phyloP scores from a whole-genome alignment of 345 rosid genomes.

The Erucastrum elatum region DNA sequence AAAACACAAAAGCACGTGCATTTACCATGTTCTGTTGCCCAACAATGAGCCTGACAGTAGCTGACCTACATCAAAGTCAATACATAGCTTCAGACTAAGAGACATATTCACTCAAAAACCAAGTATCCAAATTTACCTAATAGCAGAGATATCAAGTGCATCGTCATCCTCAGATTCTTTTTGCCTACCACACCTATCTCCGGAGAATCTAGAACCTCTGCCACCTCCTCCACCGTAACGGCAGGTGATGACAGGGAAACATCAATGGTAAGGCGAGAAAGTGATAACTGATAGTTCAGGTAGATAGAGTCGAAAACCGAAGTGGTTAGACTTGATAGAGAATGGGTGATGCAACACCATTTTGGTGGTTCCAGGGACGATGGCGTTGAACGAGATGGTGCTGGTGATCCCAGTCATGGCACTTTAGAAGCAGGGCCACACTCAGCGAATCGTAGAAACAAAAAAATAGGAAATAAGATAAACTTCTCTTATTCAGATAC shows the following conservation, averaged over 20 bases:
- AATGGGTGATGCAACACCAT: slow-evolving; percentile 4
- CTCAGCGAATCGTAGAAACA: background rate
- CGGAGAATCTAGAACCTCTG: slow-evolving; percentile 37
- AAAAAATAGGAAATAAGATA: background rate
- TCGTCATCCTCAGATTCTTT: slow-evolving; percentile 56
- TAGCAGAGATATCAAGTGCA: slow-evolving; percentile 63
- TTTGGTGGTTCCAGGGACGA: slow-evolving; percentile 36
- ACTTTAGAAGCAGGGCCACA: slow-evolving; percentile 19
- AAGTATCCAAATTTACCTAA: slow-evolving; percentile 48
- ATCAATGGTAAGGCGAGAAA: slow-evolving; percentile 37
- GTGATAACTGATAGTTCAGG: slow-evolving; percentile 27
- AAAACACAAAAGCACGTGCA: background rate
- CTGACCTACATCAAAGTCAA: slow-evolving; percentile 49
- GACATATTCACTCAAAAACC: background rate
- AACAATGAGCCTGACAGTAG: slow-evolving; percentile 82
- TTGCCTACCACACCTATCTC: slow-evolving; percentile 50
- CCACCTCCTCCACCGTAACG: slow-evolving; percentile 55
- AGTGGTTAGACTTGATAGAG: slow-evolving; percentile 50
- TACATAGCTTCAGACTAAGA: background rate
- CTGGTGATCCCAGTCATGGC: slow-evolving; percentile 68
- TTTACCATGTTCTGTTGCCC: slow-evolving; percentile 79
- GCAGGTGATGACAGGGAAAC: slow-evolving; percentile 42
- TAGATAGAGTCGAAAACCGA: slow-evolving; percentile 46
- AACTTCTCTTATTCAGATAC: no score
- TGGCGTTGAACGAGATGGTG: slow-evolving; percentile 46